Evolutionary conservation across 306 rosid genomes (phyloP), one percentile per base, ranked within the genome.

Genomic region (Pyrus bretschneideri): DNA sequence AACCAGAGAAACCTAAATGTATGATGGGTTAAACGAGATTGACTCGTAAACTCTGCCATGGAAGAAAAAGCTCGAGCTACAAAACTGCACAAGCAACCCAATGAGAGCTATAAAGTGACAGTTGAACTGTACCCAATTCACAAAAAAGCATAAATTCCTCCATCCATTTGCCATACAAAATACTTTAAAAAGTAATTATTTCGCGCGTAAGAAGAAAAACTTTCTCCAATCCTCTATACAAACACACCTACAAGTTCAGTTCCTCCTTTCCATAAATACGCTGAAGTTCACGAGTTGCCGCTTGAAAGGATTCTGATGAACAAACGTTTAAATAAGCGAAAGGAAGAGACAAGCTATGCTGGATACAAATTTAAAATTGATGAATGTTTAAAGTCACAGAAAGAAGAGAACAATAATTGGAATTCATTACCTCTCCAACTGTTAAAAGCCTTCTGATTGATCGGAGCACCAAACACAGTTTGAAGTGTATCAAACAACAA

Each of bases 211-310:
- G 59, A 81, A 55, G 30, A 57, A 52, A 63, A 81, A 44, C 33
- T 4, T 76, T 38, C 83, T 33, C 61, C 76, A 27, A 78, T 59
- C 81, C 54, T 71, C 73, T 71, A 45, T 67, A 40, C 64, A 63
- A 11, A 73, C 1, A 61, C 62, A 60, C 51, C 88, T 79, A 84
- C 46, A 85, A 72, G 81, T 88, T 85, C 76, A 87, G 83, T 78
- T 81, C 87, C 70, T 93, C 96, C 77, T 89, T 91, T 75, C 97
- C 98, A 61, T 93, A 93, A 60, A 93, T 93, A 72, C 97, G 98
- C 82, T 88, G 96, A 80, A 93, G 98, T 87, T 93, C 97, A 0
- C 92, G 86, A 4, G 93, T 89, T 72, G 96, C 98, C 71, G 92
- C 98, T 89, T 89, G 97, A 84, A 86, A 93, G 66, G 97, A 91